Evolutionary conservation across 2,329 filamentous ascomycete genomes (phyloP), one percentile per base, ranked within the genome.

Genomic region (Talaromyces pinophilus): DNA sequence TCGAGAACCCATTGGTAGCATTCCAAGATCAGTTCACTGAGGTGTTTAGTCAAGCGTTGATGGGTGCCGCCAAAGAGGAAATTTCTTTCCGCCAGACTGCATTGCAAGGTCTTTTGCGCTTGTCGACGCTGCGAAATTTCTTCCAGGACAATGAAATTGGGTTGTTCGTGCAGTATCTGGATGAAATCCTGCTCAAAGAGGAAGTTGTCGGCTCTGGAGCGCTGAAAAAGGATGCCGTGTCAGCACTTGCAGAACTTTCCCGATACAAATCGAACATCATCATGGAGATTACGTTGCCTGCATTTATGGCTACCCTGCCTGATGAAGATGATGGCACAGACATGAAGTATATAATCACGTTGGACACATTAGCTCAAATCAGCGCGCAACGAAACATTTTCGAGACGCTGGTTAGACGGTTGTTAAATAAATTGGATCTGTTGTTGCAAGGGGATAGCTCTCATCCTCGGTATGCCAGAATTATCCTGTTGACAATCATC

Each of bases 341-440:
- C 2, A 76, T 80, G 10, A 74, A 76, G 5, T 88, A 88, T 71
- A 71, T 84, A n/a, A 77, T 82, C 5, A 85, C 87, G 0, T 77
- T 91, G 28, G 88, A 90, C 71, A 87, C 83, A 0, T 84, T 91
- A 67, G 87, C 88, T 2, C 86, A 88, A 70, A 83, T 91, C 22
- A 87, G 86, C 64, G 81, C 82, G 11, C 88, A 90, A 72, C 82
- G 84, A 67, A 83, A 87, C 44, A 81, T 90, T 13, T 89, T 90
- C 68, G 85, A 88, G 67, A 89, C 87, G 0, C 78, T 90, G 8
- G 82, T 89, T 40, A 79, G 88, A 48, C 82, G 87, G 35, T 77
- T 90, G 33, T 84, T 89, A 74, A 89, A 86, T 78, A 90, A 88
- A 71, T 77, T 90, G 33, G 83, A 85, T 60, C 76, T 84, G 17